These are phyloP conservation scores for Nannizziopsis arthrosporioides DNA, from an alignment of 2,329 filamentous ascomycete genomes.

Conservation along the genomic window DNA sequence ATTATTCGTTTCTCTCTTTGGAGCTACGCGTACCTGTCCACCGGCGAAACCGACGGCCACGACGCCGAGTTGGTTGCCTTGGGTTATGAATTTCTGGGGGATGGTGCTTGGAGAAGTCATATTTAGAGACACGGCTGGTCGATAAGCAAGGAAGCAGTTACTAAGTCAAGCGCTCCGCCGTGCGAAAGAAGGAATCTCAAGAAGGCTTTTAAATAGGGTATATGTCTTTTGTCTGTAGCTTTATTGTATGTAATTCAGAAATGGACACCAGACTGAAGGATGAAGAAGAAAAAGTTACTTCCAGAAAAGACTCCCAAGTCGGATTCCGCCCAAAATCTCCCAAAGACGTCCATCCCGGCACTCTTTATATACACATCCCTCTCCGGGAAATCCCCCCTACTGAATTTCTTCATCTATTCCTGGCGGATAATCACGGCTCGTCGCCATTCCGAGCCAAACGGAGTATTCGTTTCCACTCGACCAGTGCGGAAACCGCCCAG, in stretches of 20 bases:
- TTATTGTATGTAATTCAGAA: no score
- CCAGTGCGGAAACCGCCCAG: no score
- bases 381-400: neutral
- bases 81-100: conserved; percentile 63
- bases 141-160: neutral
- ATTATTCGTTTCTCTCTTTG: conserved; percentile 2
- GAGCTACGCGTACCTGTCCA: conserved; percentile 59
- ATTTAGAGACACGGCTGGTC: neutral
- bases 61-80: conserved; percentile 70
- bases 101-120: conserved; percentile 50
- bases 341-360: no score
- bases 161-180: neutral
- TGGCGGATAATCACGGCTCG: conserved; percentile 8
- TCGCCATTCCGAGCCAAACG: neutral
- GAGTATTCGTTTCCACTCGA: neutral
- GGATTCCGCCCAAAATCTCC: no score
- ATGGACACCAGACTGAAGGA: no score
- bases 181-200: neutral
- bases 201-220: neutral
- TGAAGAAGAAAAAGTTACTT: no score
- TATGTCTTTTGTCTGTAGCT: no score
- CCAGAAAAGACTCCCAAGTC: no score
- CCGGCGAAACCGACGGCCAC: conserved; percentile 94
- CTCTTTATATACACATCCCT: neutral
- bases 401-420: neutral